Base-by-base conservation (phyloP, 2,329 filamentous ascomycete species). In the Paradendryphiella salina region DNA sequence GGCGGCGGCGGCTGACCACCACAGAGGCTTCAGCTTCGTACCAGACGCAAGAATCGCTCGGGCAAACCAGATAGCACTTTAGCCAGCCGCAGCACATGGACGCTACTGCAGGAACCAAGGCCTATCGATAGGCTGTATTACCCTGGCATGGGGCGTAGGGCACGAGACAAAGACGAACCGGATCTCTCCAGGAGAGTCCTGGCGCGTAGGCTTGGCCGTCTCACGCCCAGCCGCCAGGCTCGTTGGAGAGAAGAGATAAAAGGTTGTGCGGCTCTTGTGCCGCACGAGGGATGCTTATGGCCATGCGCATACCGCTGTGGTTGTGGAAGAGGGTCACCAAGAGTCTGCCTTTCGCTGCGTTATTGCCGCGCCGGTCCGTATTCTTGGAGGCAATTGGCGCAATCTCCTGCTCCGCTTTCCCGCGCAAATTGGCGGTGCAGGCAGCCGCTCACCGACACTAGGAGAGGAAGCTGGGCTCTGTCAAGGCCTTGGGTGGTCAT, bases 71-170 rank as follows among this genome's bases (percentile, higher is more conserved):
- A 32, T 15, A 23, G 32, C 31, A 29, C 14, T 48, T 38, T 45
- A 50, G 39, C 41, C 47, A 46, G 39, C 32, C 39, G 39, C 33
- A 21, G 3, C 18, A 33, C 40, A 36, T 28, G 38, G 32, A 26
- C 49, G 43, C 49, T 52, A 52, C 49, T 52, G 49, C 49, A 52
- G 49, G 49, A 52, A 52, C 49, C 21, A 20, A 31, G 32, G 37
- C n/a, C 48, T 47, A 47, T 47, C 37, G 43, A 51, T 51, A 47
- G 48, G 41, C 26, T 23, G 36, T 28, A 41, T 32, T n/a, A 4
- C 33, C 17, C 42, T 18, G 42, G 37, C n/a, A 9, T 28, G 33
- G 44, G 37, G 33, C 34, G 31, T 26, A 26, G 7, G 21, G 21
- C 21, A 23, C 21, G 21, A 6, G 21, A 6, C 21, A 23, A 23